phyloP scores from a whole-genome alignment of 176 grass and related monocot genomes.

The Chrysopogon serrulatus region DNA sequence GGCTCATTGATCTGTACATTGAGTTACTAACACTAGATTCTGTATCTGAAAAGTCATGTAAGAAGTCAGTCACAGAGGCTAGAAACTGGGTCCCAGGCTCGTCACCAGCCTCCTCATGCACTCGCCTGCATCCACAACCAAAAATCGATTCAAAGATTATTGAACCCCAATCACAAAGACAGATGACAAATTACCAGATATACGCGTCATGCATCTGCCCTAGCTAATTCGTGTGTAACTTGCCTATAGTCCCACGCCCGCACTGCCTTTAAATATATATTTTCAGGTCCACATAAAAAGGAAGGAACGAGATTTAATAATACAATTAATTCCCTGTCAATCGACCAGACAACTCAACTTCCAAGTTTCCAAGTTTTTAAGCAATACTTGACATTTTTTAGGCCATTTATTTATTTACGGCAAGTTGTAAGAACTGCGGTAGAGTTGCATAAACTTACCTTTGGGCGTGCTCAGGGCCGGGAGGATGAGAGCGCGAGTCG shows the following conservation, averaged over 20 bases:
- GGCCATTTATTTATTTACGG: neutral
- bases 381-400: neutral
- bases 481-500: neutral
- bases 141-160: neutral
- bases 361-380: neutral
- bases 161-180: neutral
- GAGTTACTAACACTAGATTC: slow-evolving; percentile 67
- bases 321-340: neutral
- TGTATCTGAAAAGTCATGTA: slow-evolving; percentile 72
- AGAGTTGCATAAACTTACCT: slow-evolving; percentile 40
- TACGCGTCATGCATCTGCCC: neutral
- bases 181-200: neutral
- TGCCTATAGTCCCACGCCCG: neutral
- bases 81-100: slow-evolving; percentile 52
- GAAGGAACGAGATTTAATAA: neutral
- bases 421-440: neutral
- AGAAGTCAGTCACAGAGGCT: slow-evolving; percentile 38
- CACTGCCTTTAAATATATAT: neutral
- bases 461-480: too few relatives aligned
- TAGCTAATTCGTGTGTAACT: neutral
- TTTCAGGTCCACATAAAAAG: neutral
- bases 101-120: slow-evolving; percentile 44
- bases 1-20: slow-evolving; percentile 44
- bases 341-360: neutral
- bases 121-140: slow-evolving; percentile 39